Percentiles rank a stretch among this genome's conserved stretches.
phyloP scores from a whole-genome alignment of 495 filamentous ascomycete genomes.

The Penicillium turbatum region DNA sequence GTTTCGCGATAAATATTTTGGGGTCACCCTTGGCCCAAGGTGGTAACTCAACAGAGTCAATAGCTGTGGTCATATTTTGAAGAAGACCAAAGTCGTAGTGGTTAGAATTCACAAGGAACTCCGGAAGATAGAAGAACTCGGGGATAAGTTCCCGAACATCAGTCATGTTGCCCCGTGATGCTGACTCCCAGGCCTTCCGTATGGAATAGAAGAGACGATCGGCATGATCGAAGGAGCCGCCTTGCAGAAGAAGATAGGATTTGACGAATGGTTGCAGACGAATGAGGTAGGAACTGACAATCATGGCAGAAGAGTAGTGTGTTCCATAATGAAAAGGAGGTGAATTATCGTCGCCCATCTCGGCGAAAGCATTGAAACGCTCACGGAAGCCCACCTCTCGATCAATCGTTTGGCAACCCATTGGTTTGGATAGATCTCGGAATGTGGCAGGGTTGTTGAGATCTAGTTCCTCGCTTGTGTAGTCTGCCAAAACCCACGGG shows the following conservation, averaged over 20 bases:
- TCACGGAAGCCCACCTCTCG: conserved; percentile 75
- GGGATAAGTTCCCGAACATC: conserved; percentile 93
- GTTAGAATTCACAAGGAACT: conserved; percentile 89
- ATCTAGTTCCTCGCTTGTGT: conserved; percentile 93
- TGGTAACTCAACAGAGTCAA: conserved; percentile 80
- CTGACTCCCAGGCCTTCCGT: conserved; percentile 83
- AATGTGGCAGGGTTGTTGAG: conserved; percentile 78
- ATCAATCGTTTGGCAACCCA: conserved; percentile 82
- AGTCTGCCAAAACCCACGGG: conserved; percentile 94
- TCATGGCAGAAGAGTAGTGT: conserved; percentile 99
- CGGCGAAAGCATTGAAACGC: conserved; percentile 80
- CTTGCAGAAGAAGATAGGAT: conserved; percentile 94
- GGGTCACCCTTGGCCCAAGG: conserved; percentile 98
- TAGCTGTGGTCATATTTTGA: conserved; percentile 70
- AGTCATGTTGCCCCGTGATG: conserved; percentile 82
- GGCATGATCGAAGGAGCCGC: conserved; percentile 93
- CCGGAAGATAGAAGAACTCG: conserved; percentile 94
- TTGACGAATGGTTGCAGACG: conserved; percentile 93
- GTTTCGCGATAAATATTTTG: conserved; percentile 90
- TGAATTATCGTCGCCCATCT: conserved; percentile 75
- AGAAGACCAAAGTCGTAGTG: conserved; percentile 86
- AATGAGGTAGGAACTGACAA: conserved; percentile 93
- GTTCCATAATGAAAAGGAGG: conserved; percentile 96
- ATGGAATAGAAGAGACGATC: conserved; percentile 95
- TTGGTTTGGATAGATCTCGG: conserved; percentile 88